Evolutionary conservation across 2,329 filamentous ascomycete species (phyloP).

Genomic region (Claviceps purpurea): DNA sequence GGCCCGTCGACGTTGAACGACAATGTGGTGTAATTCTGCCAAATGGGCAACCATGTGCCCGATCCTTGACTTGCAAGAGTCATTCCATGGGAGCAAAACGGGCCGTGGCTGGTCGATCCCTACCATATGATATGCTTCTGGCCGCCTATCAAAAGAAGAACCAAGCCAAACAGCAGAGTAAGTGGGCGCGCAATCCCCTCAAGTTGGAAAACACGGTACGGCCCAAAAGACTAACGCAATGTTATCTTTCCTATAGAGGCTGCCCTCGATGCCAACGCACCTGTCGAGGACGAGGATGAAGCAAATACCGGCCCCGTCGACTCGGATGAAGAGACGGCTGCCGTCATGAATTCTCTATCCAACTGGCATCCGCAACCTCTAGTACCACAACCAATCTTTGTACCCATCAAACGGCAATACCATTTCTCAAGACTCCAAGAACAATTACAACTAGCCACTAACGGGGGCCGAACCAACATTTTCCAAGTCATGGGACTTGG

Average conservation of each 20-base stretch:
- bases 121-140: conserved; percentile 87
- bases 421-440: conserved; percentile 50
- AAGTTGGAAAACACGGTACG: background rate
- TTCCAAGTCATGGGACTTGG: conserved; percentile 47
- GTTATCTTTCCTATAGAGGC: conserved; percentile 48
- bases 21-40: conserved; percentile 81
- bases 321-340: conserved; percentile 84
- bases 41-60: conserved; percentile 76
- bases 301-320: conserved; percentile 71
- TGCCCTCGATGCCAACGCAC: conserved; percentile 86
- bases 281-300: conserved; percentile 74
- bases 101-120: conserved; percentile 69
- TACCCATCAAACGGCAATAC: conserved; percentile 50
- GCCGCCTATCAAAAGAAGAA: conserved; percentile 94
- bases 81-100: conserved; percentile 93
- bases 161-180: conserved; percentile 93
- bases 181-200: conserved; percentile 20
- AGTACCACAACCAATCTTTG: conserved; percentile 49
- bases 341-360: conserved; percentile 70
- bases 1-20: conserved; percentile 84
- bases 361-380: conserved; percentile 69
- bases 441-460: conserved; percentile 52
- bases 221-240: background rate
- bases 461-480: conserved; percentile 51
- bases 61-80: conserved; percentile 85